Base-by-base conservation (phyloP, 176 grass and related monocot genomes). In the Avena eriantha region DNA sequence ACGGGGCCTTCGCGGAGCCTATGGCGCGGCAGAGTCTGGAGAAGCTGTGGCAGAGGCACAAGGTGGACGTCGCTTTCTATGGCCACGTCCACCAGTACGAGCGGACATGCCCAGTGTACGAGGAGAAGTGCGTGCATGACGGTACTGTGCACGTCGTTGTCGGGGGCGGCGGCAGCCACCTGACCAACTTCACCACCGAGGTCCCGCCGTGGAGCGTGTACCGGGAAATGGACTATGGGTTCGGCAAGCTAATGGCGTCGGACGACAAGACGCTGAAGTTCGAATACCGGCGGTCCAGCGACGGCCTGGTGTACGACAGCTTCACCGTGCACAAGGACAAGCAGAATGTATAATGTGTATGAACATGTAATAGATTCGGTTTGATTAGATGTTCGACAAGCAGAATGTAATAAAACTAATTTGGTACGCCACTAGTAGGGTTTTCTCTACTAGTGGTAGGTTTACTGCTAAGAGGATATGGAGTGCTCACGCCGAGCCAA, bases 61-160 rank as follows among this genome's bases (percentile, higher is more conserved):
- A 84, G 68, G 96, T 98, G 33, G 93, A 95, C 65, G 34, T 98
- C 3, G 96, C 92, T 3, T 94, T 98, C 78, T 98, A 89, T 16
- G 93, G 96, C 16, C 93, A 98, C 21, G 88, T 90, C 36, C 96
- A 98, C 83, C 92, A 98, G 87, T 98, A 98, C 48, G 91, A 95
- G 88, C 83, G 96, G 69, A 95, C 93, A 2, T 98, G 96, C 50
- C 93, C 96, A 0, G 54, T 98, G 26, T 98, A 95, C 51, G 83
- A 95, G 92, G 93, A 76, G 73, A 51, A 18, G 74, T 77, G 74
- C 24, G 12, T 61, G 78, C 58, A 87, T 86, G 80, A 66, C 81
- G 93, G 93, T 43, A 98, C 96, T 24, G 89, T 98, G 75, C 91
- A 98, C 15, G 88, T 92, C 4, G 93, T 98, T 10, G 90, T 76